Percentiles rank a stretch among this genome's conserved stretches.
Evolutionary conservation across 139 green algal genomes (phyloP).

Genomic region (Ettlia oleoabundans): DNA sequence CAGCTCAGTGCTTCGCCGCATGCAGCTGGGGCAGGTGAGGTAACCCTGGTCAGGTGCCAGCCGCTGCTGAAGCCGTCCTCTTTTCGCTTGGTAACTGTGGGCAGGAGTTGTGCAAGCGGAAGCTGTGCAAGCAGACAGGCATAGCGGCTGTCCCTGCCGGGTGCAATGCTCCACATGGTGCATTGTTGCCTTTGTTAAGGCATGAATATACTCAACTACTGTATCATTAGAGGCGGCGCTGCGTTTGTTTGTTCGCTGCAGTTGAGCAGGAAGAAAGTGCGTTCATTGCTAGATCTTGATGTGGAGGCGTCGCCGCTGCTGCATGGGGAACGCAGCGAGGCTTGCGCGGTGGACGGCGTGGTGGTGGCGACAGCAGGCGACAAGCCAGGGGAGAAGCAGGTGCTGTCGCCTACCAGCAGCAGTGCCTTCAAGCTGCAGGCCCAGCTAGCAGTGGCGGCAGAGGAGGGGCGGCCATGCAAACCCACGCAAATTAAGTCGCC

Average conservation of each 20-base stretch:
- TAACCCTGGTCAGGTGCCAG: too few relatives aligned
- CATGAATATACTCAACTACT: too few relatives aligned
- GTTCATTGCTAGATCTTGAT: neutral
- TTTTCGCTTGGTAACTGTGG: too few relatives aligned
- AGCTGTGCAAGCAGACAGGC: too few relatives aligned
- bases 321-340: neutral
- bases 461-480: neutral
- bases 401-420: neutral
- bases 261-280: slow-evolving; percentile 15
- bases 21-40: slow-evolving; percentile 15
- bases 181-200: too few relatives aligned
- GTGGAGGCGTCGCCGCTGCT: neutral
- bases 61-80: too few relatives aligned
- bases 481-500: neutral
- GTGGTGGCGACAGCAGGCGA: neutral
- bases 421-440: neutral
- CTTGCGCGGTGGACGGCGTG: neutral
- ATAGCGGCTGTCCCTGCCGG: too few relatives aligned
- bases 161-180: too few relatives aligned
- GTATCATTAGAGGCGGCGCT: too few relatives aligned
- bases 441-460: neutral
- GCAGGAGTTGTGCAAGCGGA: too few relatives aligned
- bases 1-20: neutral
- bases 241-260: too few relatives aligned
- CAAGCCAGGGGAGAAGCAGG: too few relatives aligned